Percentiles rank a stretch among this genome's conserved stretches.
These are phyloP conservation scores for Centrapalus pauciflorus DNA, from an alignment of 129 eudicot genomes.

Conservation along the genomic window DNA sequence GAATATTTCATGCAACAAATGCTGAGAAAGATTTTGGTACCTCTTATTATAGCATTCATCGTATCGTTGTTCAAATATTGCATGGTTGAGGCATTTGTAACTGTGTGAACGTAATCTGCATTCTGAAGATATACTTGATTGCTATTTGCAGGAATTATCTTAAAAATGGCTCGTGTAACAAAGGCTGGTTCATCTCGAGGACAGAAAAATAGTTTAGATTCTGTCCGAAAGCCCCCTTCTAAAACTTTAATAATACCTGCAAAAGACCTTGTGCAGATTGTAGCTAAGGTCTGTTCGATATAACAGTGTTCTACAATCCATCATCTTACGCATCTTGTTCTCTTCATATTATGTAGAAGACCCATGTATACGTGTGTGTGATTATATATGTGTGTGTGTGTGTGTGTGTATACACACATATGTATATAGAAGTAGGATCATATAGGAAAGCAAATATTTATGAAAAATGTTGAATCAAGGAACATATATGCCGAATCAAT, in stretches of 20 bases:
- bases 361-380: no score
- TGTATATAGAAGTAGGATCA: no score
- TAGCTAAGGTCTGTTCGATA: constrained; percentile 66
- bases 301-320: not conserved
- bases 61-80: constrained; percentile 4
- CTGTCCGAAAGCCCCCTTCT: constrained; percentile 57
- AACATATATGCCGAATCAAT: no score
- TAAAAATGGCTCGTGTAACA: constrained; percentile 85
- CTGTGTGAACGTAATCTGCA: not conserved
- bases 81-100: not conserved
- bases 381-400: no score
- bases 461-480: no score
- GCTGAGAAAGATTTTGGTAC: constrained; percentile 93
- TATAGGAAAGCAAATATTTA: no score
- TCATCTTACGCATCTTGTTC: not conserved
- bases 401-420: no score
- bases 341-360: not conserved
- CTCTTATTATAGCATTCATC: constrained; percentile 16
- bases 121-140: constrained; percentile 8
- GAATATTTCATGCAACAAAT: constrained; percentile 78
- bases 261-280: constrained; percentile 78
- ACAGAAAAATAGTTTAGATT: constrained; percentile 41
- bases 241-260: constrained; percentile 73
- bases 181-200: constrained; percentile 62
- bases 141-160: constrained; percentile 55